Base-by-base conservation (phyloP, 2,329 filamentous ascomycete genomes). In the Septoria linicola region DNA sequence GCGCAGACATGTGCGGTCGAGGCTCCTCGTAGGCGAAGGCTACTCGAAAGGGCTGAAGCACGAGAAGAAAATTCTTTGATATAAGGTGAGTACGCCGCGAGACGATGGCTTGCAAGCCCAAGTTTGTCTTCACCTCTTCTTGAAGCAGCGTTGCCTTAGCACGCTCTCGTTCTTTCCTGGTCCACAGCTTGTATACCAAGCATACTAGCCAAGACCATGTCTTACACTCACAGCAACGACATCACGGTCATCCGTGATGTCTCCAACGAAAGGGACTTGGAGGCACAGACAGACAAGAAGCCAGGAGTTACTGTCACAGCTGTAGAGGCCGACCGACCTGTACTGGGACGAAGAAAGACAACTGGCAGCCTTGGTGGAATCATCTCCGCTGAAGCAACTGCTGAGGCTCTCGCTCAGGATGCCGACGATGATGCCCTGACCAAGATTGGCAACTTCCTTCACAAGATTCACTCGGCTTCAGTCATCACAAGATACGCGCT, bases 401-500 rank as follows among this genome's bases (percentile, higher is more conserved):
- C 43, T 14, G 27, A 51, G 11, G 39, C 34, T 11, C 19, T 41
- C 14, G 42, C 50, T 5, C 63, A 64, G 14, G 65, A 66, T 25
- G 67, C 65, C 6, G 78, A 81, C 1, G 80, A 80, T n/a, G 67
- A 78, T 25, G 73, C 75, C 25, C 70, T 87, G 57, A 87, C 82
- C 60, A 78, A 78, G 55, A 80, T 88, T 75, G 84, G 84, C 41
- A 76, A 76, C 53, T 65, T 88, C 31, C 85, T 87, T 70, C 75
- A 77, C 61, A 84, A 79, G 66, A 76, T 88, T 55, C 71, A 86
- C 51, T 73, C 76, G 60, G 83, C 83, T 63, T 84, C 81, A 5
- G 74, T 82, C 56, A 64, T 86, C 54, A 84, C 81, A 3, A 76
- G 84, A 40, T 87, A 87, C 63, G 70, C 86, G 41, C 74, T 88